Evolutionary conservation across 179 eudicot genomes (phyloP).

Genomic region (Drosera spatulata): DNA sequence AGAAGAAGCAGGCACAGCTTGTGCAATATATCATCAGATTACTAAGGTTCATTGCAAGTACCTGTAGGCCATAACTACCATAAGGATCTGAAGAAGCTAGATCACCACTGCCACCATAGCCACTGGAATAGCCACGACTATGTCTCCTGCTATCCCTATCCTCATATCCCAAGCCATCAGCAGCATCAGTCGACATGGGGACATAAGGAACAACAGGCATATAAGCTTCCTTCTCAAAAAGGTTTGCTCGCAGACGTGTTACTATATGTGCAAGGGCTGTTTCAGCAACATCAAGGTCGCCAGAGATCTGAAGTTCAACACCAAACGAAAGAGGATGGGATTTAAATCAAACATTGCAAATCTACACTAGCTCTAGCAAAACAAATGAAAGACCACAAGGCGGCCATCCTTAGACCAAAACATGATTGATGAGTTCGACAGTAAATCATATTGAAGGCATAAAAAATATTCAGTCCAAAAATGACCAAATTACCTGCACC

Average conservation of each 20-base stretch:
- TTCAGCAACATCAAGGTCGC: slow-evolving; percentile 79
- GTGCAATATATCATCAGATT: not conserved
- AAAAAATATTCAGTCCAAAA: not conserved
- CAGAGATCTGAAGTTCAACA: slow-evolving; percentile 54
- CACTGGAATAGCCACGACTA: slow-evolving; percentile 76
- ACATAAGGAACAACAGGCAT: slow-evolving; percentile 90
- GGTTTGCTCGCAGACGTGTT: slow-evolving; percentile 77
- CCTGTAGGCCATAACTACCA: slow-evolving; percentile 72
- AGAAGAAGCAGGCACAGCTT: not conserved
- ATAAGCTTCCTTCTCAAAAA: slow-evolving; percentile 91
- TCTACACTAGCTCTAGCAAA: no score
- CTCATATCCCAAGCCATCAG: slow-evolving; percentile 56
- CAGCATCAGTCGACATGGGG: slow-evolving; percentile 52
- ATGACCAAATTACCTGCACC: slow-evolving; percentile 66
- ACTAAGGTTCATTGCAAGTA: slow-evolving; percentile 9
- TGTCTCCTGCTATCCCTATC: slow-evolving; percentile 69
- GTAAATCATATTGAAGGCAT: no score
- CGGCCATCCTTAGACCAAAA: no score
- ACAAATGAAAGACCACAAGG: not conserved
- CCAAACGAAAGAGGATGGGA: not conserved
- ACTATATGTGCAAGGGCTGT: slow-evolving; percentile 76
- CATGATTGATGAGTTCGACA: no score
- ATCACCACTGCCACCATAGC: slow-evolving; percentile 57
- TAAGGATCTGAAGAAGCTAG: slow-evolving; percentile 54
- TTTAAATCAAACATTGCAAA: no score